Percentiles rank a stretch among this genome's conserved stretches.
Evolutionary conservation across 2,329 filamentous ascomycete species (phyloP).

Genomic region (Fusarium nelsonii): DNA sequence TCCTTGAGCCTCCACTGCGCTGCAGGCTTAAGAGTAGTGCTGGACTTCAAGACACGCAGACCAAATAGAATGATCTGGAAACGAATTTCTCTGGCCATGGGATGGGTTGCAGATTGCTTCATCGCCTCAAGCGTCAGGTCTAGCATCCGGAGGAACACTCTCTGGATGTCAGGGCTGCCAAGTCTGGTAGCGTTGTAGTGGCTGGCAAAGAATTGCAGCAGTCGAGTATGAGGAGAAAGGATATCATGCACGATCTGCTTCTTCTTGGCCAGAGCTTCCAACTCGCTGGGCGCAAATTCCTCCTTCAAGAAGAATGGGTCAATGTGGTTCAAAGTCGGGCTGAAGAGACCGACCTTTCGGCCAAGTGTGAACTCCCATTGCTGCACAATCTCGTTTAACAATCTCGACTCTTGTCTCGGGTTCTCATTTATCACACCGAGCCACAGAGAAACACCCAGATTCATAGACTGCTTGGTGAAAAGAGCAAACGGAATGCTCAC

Average conservation of each 20-base stretch:
- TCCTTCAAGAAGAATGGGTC: constrained; percentile 93
- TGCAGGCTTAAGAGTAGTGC: constrained; percentile 71
- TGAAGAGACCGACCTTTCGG: constrained; percentile 84
- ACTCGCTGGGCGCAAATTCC: constrained; percentile 93
- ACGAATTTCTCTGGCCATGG: constrained; percentile 90
- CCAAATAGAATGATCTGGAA: constrained; percentile 90
- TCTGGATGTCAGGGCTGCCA: constrained; percentile 83
- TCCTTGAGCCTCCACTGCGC: constrained; percentile 89
- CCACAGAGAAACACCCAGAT: constrained; percentile 95
- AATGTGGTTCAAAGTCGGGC: constrained; percentile 74
- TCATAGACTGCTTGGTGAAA: constrained; percentile 95
- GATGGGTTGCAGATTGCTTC: constrained; percentile 78
- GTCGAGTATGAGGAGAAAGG: constrained; percentile 85
- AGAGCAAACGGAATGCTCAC: constrained; percentile 93
- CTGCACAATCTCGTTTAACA: constrained; percentile 87
- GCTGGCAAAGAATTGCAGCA: constrained; percentile 91
- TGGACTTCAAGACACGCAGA: constrained; percentile 79
- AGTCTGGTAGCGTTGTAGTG: constrained; percentile 95
- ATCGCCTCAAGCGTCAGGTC: constrained; percentile 82
- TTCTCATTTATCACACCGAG: constrained; percentile 98
- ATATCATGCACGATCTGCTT: constrained; percentile 85
- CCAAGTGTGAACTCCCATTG: constrained; percentile 91
- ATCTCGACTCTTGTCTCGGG: constrained; percentile 84
- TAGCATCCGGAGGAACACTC: constrained; percentile 84
- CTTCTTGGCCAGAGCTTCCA: constrained; percentile 76